Evolutionary conservation across 2,329 filamentous ascomycete genomes (phyloP).

Genomic region (Fusarium citri): DNA sequence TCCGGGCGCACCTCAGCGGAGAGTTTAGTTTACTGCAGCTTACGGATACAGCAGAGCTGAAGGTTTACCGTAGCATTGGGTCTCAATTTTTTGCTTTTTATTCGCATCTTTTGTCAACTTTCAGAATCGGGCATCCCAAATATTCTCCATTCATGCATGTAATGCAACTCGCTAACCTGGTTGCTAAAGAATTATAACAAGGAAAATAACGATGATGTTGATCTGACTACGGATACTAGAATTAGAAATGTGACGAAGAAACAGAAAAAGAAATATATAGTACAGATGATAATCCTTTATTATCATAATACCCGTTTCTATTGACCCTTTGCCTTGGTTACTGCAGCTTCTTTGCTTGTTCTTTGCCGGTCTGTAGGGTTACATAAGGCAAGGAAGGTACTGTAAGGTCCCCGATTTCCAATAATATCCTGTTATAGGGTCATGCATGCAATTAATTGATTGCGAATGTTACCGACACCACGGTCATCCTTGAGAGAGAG

Average conservation of each 20-base stretch:
- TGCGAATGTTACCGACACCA: slow-evolving; percentile 15
- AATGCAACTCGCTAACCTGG: neutral
- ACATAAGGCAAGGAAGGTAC: slow-evolving; percentile 13
- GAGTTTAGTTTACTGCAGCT: slow-evolving; percentile 8
- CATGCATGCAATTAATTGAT: slow-evolving; percentile 12
- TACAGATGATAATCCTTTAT: neutral
- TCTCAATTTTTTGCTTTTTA: slow-evolving; percentile 6
- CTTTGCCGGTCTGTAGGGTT: slow-evolving; percentile 13
- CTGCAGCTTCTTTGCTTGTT: neutral
- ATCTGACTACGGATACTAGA: neutral
- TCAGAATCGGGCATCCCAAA: slow-evolving; percentile 19
- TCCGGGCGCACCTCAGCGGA: slow-evolving; percentile 8
- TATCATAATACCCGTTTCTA: slow-evolving; percentile 6
- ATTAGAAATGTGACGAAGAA: slow-evolving; percentile 2
- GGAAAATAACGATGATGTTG: neutral
- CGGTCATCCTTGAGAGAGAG: slow-evolving; percentile 15
- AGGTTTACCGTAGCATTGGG: slow-evolving; percentile 6
- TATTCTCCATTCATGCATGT: neutral
- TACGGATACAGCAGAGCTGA: slow-evolving; percentile 2
- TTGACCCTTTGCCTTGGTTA: slow-evolving; percentile 25
- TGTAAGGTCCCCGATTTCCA: slow-evolving; percentile 6
- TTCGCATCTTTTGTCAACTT: slow-evolving; percentile 24
- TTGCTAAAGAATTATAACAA: slow-evolving; percentile 5
- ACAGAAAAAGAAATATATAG: neutral
- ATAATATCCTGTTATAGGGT: slow-evolving; percentile 6